Evolutionary conservation across 768 basidiomycete genomes (phyloP).

Genomic region (Mycena alexandri): DNA sequence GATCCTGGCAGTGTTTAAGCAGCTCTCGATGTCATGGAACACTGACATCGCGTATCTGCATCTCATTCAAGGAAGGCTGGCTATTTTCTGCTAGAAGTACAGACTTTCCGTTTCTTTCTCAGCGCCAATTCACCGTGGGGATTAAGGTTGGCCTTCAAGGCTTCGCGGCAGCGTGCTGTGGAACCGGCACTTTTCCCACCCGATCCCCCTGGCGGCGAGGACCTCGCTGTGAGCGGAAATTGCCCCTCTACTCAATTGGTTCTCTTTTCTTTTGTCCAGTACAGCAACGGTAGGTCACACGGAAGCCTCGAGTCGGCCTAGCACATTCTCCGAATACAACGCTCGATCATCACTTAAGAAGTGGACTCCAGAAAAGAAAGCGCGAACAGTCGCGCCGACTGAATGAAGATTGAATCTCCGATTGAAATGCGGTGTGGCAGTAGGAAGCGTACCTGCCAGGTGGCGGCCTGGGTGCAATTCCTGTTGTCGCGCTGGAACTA

Average conservation of each 20-base stretch:
- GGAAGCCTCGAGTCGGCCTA: slow-evolving; percentile 9
- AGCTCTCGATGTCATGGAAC: background rate
- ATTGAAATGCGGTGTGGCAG: background rate
- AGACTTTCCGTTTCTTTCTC: background rate
- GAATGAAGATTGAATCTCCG: background rate
- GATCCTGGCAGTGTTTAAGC: background rate
- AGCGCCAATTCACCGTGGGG: background rate
- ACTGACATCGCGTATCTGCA: slow-evolving; percentile 12
- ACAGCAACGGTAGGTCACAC: background rate
- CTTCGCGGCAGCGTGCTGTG: background rate
- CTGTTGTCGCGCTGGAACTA: too few relatives aligned
- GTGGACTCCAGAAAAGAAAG: background rate
- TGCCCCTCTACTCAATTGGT: too few relatives aligned
- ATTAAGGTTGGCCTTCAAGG: background rate
- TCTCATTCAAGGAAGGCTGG: background rate
- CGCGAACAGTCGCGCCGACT: background rate
- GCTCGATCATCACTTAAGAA: too few relatives aligned
- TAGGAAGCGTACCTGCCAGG: too few relatives aligned
- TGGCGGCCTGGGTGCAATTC: background rate
- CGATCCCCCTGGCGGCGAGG: background rate
- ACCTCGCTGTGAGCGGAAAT: background rate
- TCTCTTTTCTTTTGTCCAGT: too few relatives aligned
- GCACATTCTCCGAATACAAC: background rate
- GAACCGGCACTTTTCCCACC: background rate
- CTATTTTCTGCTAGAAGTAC: background rate